Percentiles rank a stretch among this genome's conserved stretches.
These are phyloP conservation scores for Linnemannia hyalina DNA, from an alignment of 192 early-diverging fungal genomes.

Conservation along the genomic window DNA sequence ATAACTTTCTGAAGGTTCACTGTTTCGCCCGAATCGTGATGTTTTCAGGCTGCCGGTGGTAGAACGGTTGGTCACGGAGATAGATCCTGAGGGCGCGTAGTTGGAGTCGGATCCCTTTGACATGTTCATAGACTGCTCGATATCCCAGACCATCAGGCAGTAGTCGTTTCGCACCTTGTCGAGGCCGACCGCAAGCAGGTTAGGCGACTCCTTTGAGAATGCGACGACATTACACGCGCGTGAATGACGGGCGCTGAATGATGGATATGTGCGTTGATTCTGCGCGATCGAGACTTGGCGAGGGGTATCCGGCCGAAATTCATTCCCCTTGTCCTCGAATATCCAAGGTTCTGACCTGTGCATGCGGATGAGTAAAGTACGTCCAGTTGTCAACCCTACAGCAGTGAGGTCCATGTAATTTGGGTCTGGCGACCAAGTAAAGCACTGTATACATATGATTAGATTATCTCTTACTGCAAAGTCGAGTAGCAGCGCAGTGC, in stretches of 20 bases:
- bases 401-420: constrained; percentile 69
- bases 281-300: constrained; percentile 38
- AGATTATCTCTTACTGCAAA: not conserved
- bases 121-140: constrained; percentile 63
- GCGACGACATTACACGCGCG: constrained; percentile 80
- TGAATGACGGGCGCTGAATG: constrained; percentile 63
- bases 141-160: constrained; percentile 83
- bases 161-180: constrained; percentile 83
- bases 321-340: constrained; percentile 50
- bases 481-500: not conserved
- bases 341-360: constrained; percentile 56
- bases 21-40: constrained; percentile 39
- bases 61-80: constrained; percentile 25
- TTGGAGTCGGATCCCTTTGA: constrained; percentile 40
- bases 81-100: constrained; percentile 44
- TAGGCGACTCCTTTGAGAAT: constrained; percentile 73
- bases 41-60: constrained; percentile 34
- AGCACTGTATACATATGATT: constrained; percentile 63
- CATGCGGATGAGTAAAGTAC: constrained; percentile 68
- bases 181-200: constrained; percentile 74
- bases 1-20: constrained; percentile 45
- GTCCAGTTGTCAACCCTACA: constrained; percentile 70
- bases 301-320: constrained; percentile 57
- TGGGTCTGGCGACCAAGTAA: constrained; percentile 75
- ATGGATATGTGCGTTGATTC: constrained; percentile 55